Percentiles rank a stretch among this genome's conserved stretches.
Evolutionary conservation across 139 green algal species (phyloP).

Genomic region (Spirogloea muscicola): DNA sequence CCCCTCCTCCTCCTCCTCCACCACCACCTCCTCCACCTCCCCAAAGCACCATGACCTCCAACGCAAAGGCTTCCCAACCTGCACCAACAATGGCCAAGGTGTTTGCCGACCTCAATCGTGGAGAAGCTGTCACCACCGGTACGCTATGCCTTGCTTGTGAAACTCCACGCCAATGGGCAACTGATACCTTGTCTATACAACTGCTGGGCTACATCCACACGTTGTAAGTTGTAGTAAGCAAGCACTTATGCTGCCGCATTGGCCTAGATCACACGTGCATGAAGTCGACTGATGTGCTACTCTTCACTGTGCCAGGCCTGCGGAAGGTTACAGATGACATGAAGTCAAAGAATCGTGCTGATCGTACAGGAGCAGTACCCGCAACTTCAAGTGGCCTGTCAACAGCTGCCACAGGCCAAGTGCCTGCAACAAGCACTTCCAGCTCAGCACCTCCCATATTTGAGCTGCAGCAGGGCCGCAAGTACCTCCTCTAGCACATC

Average conservation of each 20-base stretch:
- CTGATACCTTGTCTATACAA: too few relatives aligned
- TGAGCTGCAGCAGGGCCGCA: conserved; percentile 75
- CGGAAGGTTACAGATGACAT: conserved; percentile 91
- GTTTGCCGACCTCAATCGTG: conserved; percentile 54
- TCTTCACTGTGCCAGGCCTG: too few relatives aligned
- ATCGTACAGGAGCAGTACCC: conserved; percentile 64
- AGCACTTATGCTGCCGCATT: too few relatives aligned
- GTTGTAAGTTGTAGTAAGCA: too few relatives aligned
- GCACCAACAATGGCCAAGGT: conserved; percentile 37
- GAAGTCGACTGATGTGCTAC: too few relatives aligned
- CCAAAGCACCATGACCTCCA: too few relatives aligned
- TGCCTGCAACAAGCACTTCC: conserved; percentile 52
- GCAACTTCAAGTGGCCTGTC: too few relatives aligned
- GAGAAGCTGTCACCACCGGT: conserved; percentile 58
- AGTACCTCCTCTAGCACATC: too few relatives aligned
- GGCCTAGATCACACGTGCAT: too few relatives aligned
- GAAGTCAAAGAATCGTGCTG: conserved; percentile 90
- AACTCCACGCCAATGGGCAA: too few relatives aligned
- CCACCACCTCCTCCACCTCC: conserved; percentile 52
- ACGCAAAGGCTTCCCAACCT: too few relatives aligned
- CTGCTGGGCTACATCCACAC: too few relatives aligned
- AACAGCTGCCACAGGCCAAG: conserved; percentile 56
- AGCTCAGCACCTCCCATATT: conserved; percentile 54
- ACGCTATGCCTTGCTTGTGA: neutral
- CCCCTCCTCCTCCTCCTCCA: conserved; percentile 44